A percentile compares a stretch with the other conserved stretches of the same genome.
Conservation (phyloP, 1,139 yeast species). For the Hemisphaericaspora xylofermentans region DNA sequence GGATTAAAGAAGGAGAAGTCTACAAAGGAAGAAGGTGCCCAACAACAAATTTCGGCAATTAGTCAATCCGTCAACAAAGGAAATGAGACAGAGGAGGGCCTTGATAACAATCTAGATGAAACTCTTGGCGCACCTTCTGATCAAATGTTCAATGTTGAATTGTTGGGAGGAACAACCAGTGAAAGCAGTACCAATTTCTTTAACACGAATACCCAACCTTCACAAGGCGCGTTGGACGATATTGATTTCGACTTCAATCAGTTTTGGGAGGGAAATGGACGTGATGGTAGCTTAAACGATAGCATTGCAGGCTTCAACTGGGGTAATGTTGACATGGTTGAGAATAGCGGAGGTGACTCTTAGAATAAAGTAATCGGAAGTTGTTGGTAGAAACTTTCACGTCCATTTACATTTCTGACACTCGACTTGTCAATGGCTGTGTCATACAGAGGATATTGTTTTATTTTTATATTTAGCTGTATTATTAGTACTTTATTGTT, state of each 20-base stretch:
- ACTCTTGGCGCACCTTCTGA: constrained; percentile 26
- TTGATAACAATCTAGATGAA: constrained; percentile 26
- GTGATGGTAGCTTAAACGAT: constrained; percentile 29
- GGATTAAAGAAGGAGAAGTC: constrained; percentile 26
- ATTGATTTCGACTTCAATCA: constrained; percentile 57
- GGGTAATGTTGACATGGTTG: constrained; percentile 55
- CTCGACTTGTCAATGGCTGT: no score
- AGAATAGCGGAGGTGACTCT: constrained; percentile 27
- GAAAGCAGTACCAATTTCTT: constrained; percentile 8
- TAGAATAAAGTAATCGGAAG: neutral
- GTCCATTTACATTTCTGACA: neutral
- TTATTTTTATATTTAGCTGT: constrained; percentile 1
- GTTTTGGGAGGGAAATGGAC: constrained; percentile 45
- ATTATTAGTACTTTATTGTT: constrained; percentile 3
- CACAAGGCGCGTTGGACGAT: constrained; percentile 34
- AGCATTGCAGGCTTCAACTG: constrained; percentile 48
- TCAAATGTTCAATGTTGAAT: constrained; percentile 39
- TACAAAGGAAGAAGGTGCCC: constrained; percentile 24
- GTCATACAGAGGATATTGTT: neutral
- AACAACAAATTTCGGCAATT: neutral
- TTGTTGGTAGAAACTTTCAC: neutral
- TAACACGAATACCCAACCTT: constrained; percentile 14
- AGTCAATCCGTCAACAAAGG: constrained; percentile 8
- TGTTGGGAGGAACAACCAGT: constrained; percentile 22
- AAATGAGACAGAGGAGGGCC: constrained; percentile 15